phyloP scores from a whole-genome alignment of 1,139 yeast genomes.

The Candida albicans region DNA sequence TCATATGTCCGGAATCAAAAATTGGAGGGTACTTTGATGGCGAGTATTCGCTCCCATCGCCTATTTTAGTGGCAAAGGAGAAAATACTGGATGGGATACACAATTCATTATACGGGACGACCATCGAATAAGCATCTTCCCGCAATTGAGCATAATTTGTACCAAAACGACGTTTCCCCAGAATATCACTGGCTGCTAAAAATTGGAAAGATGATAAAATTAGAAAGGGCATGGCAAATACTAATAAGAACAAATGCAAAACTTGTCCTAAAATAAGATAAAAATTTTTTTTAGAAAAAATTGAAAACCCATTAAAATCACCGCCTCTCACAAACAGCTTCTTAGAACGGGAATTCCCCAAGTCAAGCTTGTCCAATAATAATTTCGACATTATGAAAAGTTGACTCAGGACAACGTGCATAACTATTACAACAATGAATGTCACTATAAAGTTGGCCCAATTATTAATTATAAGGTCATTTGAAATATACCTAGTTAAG shows the following conservation, averaged over 20 bases:
- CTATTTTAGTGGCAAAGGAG: slow-evolving; percentile 6
- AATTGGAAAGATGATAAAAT: slow-evolving; percentile 43
- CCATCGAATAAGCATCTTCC: slow-evolving; percentile 26
- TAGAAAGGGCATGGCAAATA: slow-evolving; percentile 49
- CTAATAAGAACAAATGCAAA: slow-evolving; percentile 31
- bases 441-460: slow-evolving; percentile 49
- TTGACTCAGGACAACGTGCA: slow-evolving; percentile 25
- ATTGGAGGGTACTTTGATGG: too few relatives aligned
- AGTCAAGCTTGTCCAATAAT: slow-evolving; percentile 14
- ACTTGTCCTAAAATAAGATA: slow-evolving; percentile 35
- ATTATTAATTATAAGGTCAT: slow-evolving; percentile 23
- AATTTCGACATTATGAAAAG: slow-evolving; percentile 21
- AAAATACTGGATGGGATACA: slow-evolving; percentile 18
- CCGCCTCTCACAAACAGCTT: slow-evolving; percentile 1
- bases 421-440: slow-evolving; percentile 29
- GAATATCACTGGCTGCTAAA: slow-evolving; percentile 20
- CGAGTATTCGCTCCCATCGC: neutral
- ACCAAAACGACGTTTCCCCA: slow-evolving; percentile 12
- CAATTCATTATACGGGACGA: slow-evolving; percentile 28
- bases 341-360: slow-evolving; percentile 10
- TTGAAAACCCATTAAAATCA: slow-evolving; percentile 8
- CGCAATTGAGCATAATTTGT: slow-evolving; percentile 20
- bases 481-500: slow-evolving; percentile 30
- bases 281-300: slow-evolving; percentile 21
- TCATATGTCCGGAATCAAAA: too few relatives aligned